Evolutionary conservation across 208 protist genomes (phyloP).

Genomic region (Phytomonas sp.): DNA sequence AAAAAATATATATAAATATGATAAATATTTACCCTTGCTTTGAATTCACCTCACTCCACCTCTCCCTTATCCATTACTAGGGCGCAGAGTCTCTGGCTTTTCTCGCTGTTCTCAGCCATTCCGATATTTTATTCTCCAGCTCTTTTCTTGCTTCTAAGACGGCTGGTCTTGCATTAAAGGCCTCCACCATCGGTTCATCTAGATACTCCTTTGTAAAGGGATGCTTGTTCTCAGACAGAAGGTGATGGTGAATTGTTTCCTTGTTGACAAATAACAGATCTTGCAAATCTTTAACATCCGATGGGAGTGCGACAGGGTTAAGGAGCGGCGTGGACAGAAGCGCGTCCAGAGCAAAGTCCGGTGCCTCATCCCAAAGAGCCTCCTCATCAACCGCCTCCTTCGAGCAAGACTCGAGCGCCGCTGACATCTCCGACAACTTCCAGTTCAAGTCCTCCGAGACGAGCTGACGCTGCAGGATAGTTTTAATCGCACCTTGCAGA

Average conservation of each 20-base stretch:
- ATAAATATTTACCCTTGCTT: neutral
- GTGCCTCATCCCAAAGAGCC: constrained; percentile 78
- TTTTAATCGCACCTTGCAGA: constrained; percentile 43
- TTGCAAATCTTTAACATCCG: constrained; percentile 66
- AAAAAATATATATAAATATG: neutral
- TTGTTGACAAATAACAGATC: constrained; percentile 78
- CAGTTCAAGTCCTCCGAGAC: constrained; percentile 49
- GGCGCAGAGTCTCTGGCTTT: neutral
- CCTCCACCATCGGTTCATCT: constrained; percentile 74
- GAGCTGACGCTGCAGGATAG: constrained; percentile 54
- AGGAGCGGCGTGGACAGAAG: constrained; percentile 73
- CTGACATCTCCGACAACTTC: constrained; percentile 55
- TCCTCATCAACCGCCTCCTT: constrained; percentile 63
- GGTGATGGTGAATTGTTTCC: constrained; percentile 76
- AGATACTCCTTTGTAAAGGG: constrained; percentile 86
- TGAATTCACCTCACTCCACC: neutral
- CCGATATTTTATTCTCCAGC: constrained; percentile 45
- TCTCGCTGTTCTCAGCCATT: constrained; percentile 44
- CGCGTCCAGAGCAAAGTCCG: constrained; percentile 77
- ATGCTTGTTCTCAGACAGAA: constrained; percentile 82
- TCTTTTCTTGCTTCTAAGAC: constrained; percentile 37
- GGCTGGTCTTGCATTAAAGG: constrained; percentile 69
- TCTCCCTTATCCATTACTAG: neutral
- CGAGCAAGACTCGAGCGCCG: constrained; percentile 35
- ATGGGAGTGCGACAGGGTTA: constrained; percentile 74